Conservation (phyloP, 202 grass and related monocot genomes). For the Brachypodium distachyon region DNA sequence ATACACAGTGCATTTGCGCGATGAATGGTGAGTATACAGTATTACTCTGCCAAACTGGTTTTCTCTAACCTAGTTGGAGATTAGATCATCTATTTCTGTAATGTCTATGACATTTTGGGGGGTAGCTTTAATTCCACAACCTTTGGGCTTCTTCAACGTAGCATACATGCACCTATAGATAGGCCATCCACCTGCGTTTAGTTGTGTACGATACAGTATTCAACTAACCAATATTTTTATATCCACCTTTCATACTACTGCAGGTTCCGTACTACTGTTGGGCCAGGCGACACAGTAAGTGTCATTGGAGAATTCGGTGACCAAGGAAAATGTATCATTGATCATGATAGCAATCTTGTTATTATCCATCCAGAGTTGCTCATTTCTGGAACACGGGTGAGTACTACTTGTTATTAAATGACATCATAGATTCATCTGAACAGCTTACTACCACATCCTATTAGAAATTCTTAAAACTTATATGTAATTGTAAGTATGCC, state of each 20-base stretch:
- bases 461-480: not conserved
- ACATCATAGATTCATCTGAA: not conserved
- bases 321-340: constrained; percentile 58
- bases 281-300: constrained; percentile 74
- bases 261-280: constrained; percentile 75
- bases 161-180: not conserved
- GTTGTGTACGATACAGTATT: not conserved
- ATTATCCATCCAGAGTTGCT: constrained; percentile 82
- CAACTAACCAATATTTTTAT: not conserved
- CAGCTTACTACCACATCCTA: not conserved
- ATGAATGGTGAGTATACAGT: constrained; percentile 72
- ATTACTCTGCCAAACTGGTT: not conserved
- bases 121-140: not conserved
- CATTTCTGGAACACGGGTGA: constrained; percentile 85
- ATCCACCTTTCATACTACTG: constrained; percentile 1
- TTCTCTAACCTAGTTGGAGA: not conserved
- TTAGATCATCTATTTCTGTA: constrained; percentile 1
- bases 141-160: not conserved
- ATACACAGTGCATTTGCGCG: constrained; percentile 48
- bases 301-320: constrained; percentile 74
- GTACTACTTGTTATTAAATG: constrained; percentile 20
- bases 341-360: constrained; percentile 67
- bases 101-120: not conserved
- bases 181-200: not conserved
- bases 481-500: not conserved